Conservation (phyloP, 305 asterid genomes). For the Fraxinus sp. region DNA sequence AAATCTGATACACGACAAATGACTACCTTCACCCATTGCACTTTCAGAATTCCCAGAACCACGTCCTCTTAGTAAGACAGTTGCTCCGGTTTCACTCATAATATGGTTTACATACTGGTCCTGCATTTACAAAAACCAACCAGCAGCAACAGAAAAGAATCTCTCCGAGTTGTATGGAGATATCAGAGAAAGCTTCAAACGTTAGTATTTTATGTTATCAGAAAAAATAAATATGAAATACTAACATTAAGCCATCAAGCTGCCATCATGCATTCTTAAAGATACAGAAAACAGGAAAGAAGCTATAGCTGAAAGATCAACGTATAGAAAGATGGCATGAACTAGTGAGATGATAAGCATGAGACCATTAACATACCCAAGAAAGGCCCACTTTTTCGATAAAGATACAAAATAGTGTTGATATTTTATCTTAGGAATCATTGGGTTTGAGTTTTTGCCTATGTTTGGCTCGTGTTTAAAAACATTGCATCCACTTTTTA, state of each 20-base stretch:
- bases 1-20: constrained; percentile 18
- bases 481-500: not conserved
- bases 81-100: constrained; percentile 99
- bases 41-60: constrained; percentile 62
- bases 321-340: constrained; percentile 1
- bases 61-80: constrained; percentile 70
- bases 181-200: constrained; percentile 72
- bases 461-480: not conserved
- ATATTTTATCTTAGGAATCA: not conserved
- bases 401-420: not conserved
- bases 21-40: constrained; percentile 64
- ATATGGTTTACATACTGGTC: constrained; percentile 99
- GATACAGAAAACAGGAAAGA: constrained; percentile 10
- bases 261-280: constrained; percentile 23
- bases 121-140: constrained; percentile 94
- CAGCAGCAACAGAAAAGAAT: constrained; percentile 87
- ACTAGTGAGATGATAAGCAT: not conserved
- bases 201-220: constrained; percentile 60
- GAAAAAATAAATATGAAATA: constrained; percentile 22
- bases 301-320: not conserved
- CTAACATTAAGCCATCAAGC: constrained; percentile 25
- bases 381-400: not conserved
- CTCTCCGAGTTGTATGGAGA: constrained; percentile 96
- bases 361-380: not conserved
- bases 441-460: not conserved